Conservation (phyloP, 2,329 filamentous ascomycete species). For the Cordyceps militaris region DNA sequence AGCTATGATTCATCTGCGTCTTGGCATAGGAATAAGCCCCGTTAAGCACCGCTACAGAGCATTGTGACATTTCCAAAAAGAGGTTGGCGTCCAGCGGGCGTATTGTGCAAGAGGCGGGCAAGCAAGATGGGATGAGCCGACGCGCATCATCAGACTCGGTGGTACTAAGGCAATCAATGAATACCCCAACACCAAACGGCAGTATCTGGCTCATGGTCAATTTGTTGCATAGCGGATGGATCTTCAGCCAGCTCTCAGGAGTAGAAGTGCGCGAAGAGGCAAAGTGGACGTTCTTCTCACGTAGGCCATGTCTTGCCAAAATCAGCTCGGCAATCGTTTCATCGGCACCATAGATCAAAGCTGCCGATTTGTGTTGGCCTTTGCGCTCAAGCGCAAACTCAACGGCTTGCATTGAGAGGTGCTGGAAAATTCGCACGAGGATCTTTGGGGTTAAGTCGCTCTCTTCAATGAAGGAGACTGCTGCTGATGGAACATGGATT, state of each 20-base stretch:
- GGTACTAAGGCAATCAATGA: neutral
- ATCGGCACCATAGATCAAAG: neutral
- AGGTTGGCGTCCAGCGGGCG: neutral
- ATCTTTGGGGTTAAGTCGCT: neutral
- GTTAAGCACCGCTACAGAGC: neutral
- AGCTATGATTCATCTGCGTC: neutral
- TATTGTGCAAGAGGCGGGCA: neutral
- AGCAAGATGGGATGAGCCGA: neutral
- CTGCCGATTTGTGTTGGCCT: neutral
- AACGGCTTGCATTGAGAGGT: neutral
- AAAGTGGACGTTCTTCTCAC: neutral
- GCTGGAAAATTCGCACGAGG: neutral
- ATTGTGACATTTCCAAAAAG: neutral
- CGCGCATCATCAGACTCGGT: neutral
- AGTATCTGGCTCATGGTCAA: neutral
- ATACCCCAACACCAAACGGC: neutral
- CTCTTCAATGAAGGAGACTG: neutral
- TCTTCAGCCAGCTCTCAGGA: neutral
- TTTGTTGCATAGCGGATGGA: neutral
- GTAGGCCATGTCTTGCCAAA: neutral
- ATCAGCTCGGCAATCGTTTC: neutral
- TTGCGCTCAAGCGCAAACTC: neutral
- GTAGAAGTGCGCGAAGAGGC: neutral
- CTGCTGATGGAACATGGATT: neutral
- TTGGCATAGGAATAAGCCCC: neutral